Percentiles rank a stretch among this genome's conserved stretches.
Conservation (phyloP, 2,329 filamentous ascomycete genomes). For the Acrodontium crateriforme region DNA sequence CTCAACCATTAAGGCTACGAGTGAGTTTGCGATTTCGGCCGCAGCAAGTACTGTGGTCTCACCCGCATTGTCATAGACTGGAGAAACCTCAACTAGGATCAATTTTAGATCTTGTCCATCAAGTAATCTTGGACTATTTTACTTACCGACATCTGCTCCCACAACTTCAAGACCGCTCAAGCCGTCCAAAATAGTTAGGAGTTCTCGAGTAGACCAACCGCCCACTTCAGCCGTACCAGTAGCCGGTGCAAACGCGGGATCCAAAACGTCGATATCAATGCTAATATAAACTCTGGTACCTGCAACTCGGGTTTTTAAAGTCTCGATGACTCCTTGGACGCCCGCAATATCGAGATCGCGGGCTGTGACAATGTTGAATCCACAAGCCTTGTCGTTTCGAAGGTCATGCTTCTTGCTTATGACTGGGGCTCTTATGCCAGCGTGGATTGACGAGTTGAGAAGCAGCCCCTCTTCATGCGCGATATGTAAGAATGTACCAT, state of each 20-base stretch:
- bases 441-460: conserved; percentile 45
- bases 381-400: conserved; percentile 43
- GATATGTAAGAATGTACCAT: conserved; percentile 49
- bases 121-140: neutral
- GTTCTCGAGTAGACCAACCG: conserved; percentile 47
- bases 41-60: conserved; percentile 43
- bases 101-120: neutral
- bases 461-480: conserved; percentile 49
- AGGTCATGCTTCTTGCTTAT: conserved; percentile 36
- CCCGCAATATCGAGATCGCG: conserved; percentile 40
- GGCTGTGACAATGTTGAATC: conserved; percentile 44
- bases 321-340: conserved; percentile 33
- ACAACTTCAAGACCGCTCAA: conserved; percentile 44
- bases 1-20: conserved; percentile 36
- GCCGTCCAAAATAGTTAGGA: conserved; percentile 45
- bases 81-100: conserved; percentile 42
- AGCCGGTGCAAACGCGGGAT: conserved; percentile 40
- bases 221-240: conserved; percentile 49
- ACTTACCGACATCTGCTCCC: conserved; percentile 41
- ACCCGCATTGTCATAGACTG: conserved; percentile 47
- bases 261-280: conserved; percentile 44
- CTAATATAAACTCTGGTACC: conserved; percentile 42
- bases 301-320: conserved; percentile 36
- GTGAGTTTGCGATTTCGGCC: conserved; percentile 39
- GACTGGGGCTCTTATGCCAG: conserved; percentile 45